Percentiles rank a stretch among this genome's conserved stretches.
phyloP scores from a whole-genome alignment of 164 flowering plant species.

The Vitis cinerea region DNA sequence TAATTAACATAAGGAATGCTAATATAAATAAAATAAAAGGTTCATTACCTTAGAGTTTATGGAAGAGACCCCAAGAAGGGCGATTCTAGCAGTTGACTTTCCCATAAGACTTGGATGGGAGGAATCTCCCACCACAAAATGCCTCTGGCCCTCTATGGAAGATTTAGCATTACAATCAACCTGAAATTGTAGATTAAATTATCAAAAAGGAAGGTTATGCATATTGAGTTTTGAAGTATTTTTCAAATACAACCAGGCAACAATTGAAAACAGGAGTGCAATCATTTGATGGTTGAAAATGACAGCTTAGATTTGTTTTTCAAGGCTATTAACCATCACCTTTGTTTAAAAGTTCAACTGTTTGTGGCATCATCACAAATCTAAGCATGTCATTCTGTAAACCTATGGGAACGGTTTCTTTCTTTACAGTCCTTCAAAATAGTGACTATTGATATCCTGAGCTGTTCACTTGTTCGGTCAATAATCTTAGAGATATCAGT shows the following conservation, averaged over 20 bases:
- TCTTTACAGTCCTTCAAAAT: too few species aligned
- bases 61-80: conserved; percentile 54
- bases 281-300: background rate
- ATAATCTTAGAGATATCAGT: too few species aligned
- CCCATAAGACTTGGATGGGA: conserved; percentile 38
- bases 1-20: background rate
- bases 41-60: conserved; percentile 38
- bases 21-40: background rate
- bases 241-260: too few species aligned
- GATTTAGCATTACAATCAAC: conserved; percentile 24
- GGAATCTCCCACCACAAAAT: conserved; percentile 23
- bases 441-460: too few species aligned
- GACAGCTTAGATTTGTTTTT: background rate
- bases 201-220: background rate
- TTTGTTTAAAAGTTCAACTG: background rate
- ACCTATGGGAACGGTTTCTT: too few species aligned
- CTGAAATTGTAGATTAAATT: conserved; percentile 29
- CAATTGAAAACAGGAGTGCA: background rate
- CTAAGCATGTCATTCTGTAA: background rate
- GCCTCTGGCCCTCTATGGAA: conserved; percentile 33
- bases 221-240: too few species aligned
- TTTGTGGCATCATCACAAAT: background rate
- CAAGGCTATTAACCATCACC: background rate
- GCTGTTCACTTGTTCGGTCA: too few species aligned
- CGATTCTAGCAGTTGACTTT: conserved; percentile 63